Conservation (phyloP, 495 filamentous ascomycete species). For the Neurospora sp. region DNA sequence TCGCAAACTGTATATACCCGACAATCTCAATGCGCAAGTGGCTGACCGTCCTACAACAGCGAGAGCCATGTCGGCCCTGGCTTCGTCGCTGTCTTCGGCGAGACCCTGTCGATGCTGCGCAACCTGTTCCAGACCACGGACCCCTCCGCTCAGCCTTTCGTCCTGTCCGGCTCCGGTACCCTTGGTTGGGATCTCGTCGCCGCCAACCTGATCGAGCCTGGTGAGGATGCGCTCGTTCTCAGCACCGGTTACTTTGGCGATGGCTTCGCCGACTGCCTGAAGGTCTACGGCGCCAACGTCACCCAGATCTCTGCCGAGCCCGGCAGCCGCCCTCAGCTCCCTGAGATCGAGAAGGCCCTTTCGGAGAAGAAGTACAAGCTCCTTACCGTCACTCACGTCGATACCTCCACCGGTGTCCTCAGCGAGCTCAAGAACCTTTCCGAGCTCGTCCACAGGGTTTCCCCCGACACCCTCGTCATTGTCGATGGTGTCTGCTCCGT, state of each 20-base stretch:
- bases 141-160: constrained; percentile 76
- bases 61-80: constrained; percentile 83
- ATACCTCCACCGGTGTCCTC: constrained; percentile 92
- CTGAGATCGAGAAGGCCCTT: constrained; percentile 77
- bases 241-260: constrained; percentile 97
- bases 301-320: constrained; percentile 84
- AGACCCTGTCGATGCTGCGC: constrained; percentile 76
- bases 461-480: constrained; percentile 78
- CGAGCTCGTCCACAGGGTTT: constrained; percentile 72
- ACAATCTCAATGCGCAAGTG: not conserved
- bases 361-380: constrained; percentile 84
- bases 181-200: constrained; percentile 94
- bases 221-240: constrained; percentile 84
- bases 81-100: constrained; percentile 86
- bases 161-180: constrained; percentile 89
- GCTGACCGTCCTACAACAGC: constrained; percentile 32
- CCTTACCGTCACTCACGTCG: constrained; percentile 91
- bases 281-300: constrained; percentile 78
- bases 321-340: constrained; percentile 77
- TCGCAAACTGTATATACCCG: not conserved
- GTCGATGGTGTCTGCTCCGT: constrained; percentile 97
- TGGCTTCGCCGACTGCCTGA: constrained; percentile 83
- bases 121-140: constrained; percentile 85
- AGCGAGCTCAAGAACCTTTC: constrained; percentile 78
- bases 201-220: constrained; percentile 77